Evolutionary conservation across 306 rosid genomes (phyloP).

Genomic region (Ammopiptanthus mongolicus): DNA sequence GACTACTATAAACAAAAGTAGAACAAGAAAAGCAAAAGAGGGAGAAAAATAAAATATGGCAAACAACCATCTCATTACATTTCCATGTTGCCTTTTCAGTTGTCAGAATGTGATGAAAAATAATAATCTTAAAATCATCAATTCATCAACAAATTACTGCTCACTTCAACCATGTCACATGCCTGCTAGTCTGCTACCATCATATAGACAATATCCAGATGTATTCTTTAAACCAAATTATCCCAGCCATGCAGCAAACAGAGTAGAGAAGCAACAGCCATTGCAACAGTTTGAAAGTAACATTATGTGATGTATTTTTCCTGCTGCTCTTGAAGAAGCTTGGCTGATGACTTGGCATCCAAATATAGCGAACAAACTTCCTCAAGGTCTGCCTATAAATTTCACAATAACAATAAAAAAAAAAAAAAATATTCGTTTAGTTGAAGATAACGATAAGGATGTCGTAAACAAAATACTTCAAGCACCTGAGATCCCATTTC

Average conservation of each 20-base stretch:
- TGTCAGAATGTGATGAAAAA: not conserved
- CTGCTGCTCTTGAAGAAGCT: slow-evolving; percentile 86
- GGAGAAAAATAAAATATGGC: not conserved
- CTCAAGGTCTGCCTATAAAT: slow-evolving; percentile 68
- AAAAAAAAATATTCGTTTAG: not conserved
- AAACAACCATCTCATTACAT: slow-evolving; percentile 2
- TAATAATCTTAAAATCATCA: slow-evolving; percentile 1
- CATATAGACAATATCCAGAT: not conserved
- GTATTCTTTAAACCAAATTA: not conserved
- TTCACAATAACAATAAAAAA: slow-evolving; percentile 6
- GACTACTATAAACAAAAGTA: not conserved
- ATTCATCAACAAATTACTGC: not conserved
- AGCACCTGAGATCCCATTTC: slow-evolving; percentile 1
- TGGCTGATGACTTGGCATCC: slow-evolving; percentile 88
- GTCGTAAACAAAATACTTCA: not conserved
- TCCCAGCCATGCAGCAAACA: not conserved
- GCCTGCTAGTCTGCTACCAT: slow-evolving; percentile 16
- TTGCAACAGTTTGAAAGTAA: too few species aligned
- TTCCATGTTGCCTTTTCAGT: not conserved
- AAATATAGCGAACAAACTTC: slow-evolving; percentile 69
- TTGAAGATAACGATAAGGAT: not conserved
- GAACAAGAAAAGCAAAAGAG: not conserved
- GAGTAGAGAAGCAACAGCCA: slow-evolving; percentile 5
- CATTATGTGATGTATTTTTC: slow-evolving; percentile 68
- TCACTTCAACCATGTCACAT: not conserved